Evolutionary conservation across 2,329 filamentous ascomycete genomes (phyloP).

Genomic region (Emmonsiellopsis sp.): DNA sequence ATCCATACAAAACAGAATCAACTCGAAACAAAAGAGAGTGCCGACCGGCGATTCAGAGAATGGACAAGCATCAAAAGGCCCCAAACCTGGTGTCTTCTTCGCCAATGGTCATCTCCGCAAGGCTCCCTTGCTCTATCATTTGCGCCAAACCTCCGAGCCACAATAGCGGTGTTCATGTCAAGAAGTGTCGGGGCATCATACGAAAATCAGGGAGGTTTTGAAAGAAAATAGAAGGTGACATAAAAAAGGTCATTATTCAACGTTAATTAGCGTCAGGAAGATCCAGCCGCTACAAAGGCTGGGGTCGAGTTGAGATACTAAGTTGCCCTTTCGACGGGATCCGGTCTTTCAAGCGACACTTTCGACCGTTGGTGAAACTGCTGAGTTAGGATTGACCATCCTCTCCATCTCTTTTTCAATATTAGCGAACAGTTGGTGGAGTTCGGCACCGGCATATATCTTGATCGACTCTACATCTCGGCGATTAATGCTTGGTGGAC

Average conservation of each 20-base stretch:
- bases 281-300: too few relatives aligned
- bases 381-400: slow-evolving; percentile 22
- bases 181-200: too few relatives aligned
- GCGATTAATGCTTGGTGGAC: slow-evolving; percentile 20
- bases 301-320: too few relatives aligned
- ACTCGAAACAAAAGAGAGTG: background rate
- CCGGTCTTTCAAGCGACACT: background rate
- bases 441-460: slow-evolving; percentile 58
- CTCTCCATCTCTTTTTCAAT: slow-evolving; percentile 52
- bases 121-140: background rate
- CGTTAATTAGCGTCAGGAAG: too few relatives aligned
- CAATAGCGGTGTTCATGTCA: too few relatives aligned
- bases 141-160: background rate
- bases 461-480: slow-evolving; percentile 54
- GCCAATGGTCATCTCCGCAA: background rate
- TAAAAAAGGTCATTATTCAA: too few relatives aligned
- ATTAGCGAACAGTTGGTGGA: slow-evolving; percentile 57
- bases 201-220: too few relatives aligned
- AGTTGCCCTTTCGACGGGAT: background rate
- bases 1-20: background rate
- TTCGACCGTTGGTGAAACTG: background rate
- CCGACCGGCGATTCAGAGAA: background rate
- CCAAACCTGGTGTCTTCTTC: background rate
- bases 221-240: too few relatives aligned
- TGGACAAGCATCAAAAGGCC: background rate